Evolutionary conservation across 2,329 filamentous ascomycete species (phyloP), one percentile per base, ranked within the genome.

Genomic region (Alternaria brassicae): DNA sequence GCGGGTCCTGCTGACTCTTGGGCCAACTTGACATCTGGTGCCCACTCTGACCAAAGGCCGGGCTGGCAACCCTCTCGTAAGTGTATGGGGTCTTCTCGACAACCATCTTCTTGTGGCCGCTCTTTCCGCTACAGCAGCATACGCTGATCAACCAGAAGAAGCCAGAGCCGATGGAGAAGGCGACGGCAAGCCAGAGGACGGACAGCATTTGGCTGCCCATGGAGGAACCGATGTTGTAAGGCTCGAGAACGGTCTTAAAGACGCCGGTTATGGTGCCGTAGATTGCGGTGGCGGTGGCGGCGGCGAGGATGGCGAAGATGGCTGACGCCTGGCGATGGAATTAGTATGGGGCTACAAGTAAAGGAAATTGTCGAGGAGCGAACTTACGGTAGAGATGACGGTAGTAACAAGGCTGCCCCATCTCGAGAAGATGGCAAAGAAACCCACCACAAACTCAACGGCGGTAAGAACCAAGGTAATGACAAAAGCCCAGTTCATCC

Each of bases 91-190:
- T 83, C 82, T 88, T 88, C 74, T 88, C 85, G 30, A 84, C 84
- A 37, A 78, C 79, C 56, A 85, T 63, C 45, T 80, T 79, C 61
- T 78, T 78, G 54, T 73, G 66, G 27, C 81, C 80, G 54, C 80
- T 83, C 69, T 84, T 83, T 45, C 92, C 91, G 69, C 86, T 88
- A 84, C 93, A 97, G 87, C 93, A 98, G 89, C 94, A 98, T 72
- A 91, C 86, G 78, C 89, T 92, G 78, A 96, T 87, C 73, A 93
- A 81, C 94, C 95, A 98, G 89, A 98, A 97, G 75, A 97, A 80
- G 65, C 86, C 87, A 7, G 90, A 89, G 40, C 79, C 91, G 32
- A 95, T 75, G 62, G 90, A 89, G 75, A 96, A 93, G 27, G 86
- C 91, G 37, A 89, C 89, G 41, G 89, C 89, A 60, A 98, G 83